Base-by-base conservation (phyloP, 352 stramenopile species). In the Paralagenidium karlingii region DNA sequence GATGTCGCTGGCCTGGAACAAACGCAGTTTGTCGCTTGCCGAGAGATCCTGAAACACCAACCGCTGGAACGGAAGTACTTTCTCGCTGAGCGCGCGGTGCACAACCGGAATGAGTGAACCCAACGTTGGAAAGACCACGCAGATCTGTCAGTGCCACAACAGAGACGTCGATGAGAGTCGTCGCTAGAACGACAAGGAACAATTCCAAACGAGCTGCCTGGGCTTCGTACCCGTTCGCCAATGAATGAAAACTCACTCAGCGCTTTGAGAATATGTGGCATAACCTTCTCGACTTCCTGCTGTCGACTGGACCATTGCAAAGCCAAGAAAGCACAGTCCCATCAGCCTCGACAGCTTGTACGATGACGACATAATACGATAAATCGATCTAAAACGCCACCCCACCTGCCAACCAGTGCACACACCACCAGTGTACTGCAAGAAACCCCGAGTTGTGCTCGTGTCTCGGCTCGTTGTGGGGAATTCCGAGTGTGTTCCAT, bases 51-150 rank as follows among this genome's bases (percentile, higher is more conserved):
- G 11, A 32, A 11, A 13, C 15, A 15, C 28, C 11, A 29, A 18
- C 12, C n/a, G 29, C 37, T 34, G 8, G 19, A 16, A 5, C 1
- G 22, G 34, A 25, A 15, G 28, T 25, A 59, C 46, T 40, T 49
- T 22, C n/a, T 18, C 37, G 28, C 53, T 47, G 12, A 68, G 40
- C 8, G 56, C 41, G 13, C 42, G 24, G 20, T 63, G 37, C 2
- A 81, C 52, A 0, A 58, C 33, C 13, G 44, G 39, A 26, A 82
- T 71, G 2, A n/a, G n/a, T n/a, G n/a, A n/a, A n/a, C n/a, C n/a
- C n/a, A n/a, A n/a, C n/a, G 71, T 85, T 18, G 68, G 71, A 16
- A 85, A 71, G 9, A 82, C 44, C 9, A 85, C 63, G 27, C 49
- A 55, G n/a, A 81, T 55, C 46, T 77, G 52, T 3, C 41, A 24